A percentile compares a stretch with the other conserved stretches of the same genome.
phyloP scores from a whole-genome alignment of 2,329 filamentous ascomycete species.

The Arachnopeziza araneosa region DNA sequence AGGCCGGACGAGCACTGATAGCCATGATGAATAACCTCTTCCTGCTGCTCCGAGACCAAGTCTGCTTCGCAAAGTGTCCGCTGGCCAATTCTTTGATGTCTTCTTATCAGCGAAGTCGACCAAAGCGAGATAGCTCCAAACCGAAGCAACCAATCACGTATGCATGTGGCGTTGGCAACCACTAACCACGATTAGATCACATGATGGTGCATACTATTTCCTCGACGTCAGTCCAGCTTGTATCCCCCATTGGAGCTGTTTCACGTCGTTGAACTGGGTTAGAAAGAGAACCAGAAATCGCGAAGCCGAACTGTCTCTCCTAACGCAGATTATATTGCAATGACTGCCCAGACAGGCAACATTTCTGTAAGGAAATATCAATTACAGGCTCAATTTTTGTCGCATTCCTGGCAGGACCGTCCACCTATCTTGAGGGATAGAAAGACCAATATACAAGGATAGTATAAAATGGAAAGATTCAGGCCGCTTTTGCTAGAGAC shows the following conservation, averaged over 20 bases:
- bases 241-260: not conserved
- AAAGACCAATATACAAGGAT: too few relatives aligned
- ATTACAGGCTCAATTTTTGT: too few relatives aligned
- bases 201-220: not conserved
- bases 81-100: not conserved
- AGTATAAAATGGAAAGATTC: too few relatives aligned
- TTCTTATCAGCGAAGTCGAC: not conserved
- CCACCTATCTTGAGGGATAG: too few relatives aligned
- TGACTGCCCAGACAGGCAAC: not conserved
- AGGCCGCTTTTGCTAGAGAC: too few relatives aligned
- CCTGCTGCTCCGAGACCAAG: not conserved
- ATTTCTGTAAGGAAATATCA: not conserved
- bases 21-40: not conserved
- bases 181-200: not conserved
- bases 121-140: not conserved
- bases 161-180: not conserved
- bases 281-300: not conserved
- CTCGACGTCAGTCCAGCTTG: not conserved
- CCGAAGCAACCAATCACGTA: not conserved
- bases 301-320: too few relatives aligned
- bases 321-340: not conserved
- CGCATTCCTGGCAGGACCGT: too few relatives aligned
- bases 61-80: not conserved
- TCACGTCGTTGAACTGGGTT: not conserved
- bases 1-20: not conserved